Conservation (phyloP, 495 filamentous ascomycete genomes). For the Penicillium fimorum region DNA sequence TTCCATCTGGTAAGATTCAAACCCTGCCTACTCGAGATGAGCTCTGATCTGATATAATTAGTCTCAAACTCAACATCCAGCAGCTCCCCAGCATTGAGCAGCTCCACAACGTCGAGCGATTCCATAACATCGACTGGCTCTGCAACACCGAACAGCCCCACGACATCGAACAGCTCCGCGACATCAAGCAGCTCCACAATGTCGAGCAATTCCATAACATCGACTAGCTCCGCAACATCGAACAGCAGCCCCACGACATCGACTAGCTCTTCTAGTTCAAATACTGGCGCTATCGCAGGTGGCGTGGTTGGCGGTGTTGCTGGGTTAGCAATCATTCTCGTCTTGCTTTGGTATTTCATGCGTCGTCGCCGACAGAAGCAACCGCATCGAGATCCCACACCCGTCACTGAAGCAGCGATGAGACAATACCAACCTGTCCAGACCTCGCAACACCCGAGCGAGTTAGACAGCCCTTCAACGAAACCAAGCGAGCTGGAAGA, state of each 20-base stretch:
- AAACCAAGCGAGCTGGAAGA: background rate
- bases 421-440: background rate
- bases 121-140: too few species aligned
- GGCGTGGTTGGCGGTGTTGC: conserved; percentile 2
- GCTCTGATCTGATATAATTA: background rate
- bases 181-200: background rate
- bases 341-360: conserved; percentile 2
- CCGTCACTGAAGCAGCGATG: background rate
- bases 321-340: background rate
- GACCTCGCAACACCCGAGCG: background rate
- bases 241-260: too few species aligned
- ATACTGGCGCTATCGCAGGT: background rate
- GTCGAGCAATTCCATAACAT: background rate
- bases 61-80: background rate
- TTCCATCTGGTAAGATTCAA: background rate
- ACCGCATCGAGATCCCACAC: background rate
- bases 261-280: background rate
- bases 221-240: too few species aligned
- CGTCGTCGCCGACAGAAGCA: background rate
- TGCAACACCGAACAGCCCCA: too few species aligned
- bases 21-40: background rate
- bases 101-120: background rate
- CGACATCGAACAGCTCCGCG: background rate
- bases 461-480: too few species aligned
- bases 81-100: too few species aligned